A percentile compares a stretch with the other conserved stretches of the same genome.
Conservation (phyloP, 257 asterid species). For the Rauvolfia tetraphylla region DNA sequence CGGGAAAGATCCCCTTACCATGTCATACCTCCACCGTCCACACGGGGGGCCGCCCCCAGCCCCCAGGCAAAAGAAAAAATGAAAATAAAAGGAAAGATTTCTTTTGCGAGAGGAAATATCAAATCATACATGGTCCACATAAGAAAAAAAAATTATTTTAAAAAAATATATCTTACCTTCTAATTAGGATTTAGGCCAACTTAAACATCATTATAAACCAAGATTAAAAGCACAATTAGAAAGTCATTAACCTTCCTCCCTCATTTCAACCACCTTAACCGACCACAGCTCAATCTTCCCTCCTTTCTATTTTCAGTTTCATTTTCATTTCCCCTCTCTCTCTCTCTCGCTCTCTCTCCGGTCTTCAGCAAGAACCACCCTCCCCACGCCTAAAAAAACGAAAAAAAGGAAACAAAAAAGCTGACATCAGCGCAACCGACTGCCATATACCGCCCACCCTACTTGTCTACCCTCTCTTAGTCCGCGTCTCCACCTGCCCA, state of each 20-base stretch:
- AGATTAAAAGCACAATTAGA: not conserved
- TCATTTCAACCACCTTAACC: slow-evolving; percentile 17
- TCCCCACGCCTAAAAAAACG: not conserved
- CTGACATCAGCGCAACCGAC: slow-evolving; percentile 14
- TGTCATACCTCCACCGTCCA: no score
- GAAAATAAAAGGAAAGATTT: not conserved
- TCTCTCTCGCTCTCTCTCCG: slow-evolving; percentile 1
- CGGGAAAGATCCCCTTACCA: no score
- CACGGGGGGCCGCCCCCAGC: no score
- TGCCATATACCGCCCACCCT: slow-evolving; percentile 6
- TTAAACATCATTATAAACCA: not conserved
- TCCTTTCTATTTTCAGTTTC: not conserved
- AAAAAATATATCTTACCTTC: not conserved
- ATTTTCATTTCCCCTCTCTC: not conserved
- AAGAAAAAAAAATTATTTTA: not conserved
- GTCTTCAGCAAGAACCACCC: not conserved
- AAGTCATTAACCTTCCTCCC: slow-evolving; percentile 6
- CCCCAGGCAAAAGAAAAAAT: no score
- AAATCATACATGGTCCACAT: not conserved
- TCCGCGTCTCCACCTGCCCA: not conserved
- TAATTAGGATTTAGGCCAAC: not conserved
- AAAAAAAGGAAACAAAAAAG: not conserved
- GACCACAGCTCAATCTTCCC: not conserved
- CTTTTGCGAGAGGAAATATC: not conserved
- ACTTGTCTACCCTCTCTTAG: not conserved